A percentile compares a stretch with the other conserved stretches of the same genome.
phyloP scores from a whole-genome alignment of 306 rosid genomes.

The Cucurbita pepo region DNA sequence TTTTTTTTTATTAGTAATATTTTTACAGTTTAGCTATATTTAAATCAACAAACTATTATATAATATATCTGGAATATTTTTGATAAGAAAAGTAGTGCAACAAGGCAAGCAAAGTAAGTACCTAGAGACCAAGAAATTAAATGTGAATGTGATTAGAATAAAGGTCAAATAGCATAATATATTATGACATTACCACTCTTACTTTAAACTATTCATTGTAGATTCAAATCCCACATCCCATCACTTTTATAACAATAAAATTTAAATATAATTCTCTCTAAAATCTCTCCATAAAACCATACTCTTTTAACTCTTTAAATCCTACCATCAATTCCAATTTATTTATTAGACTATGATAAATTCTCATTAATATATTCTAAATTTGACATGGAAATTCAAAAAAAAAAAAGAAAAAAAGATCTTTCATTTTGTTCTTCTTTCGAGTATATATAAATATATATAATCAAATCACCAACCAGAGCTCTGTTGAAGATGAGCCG shows the following conservation, averaged over 20 bases:
- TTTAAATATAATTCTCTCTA: background rate
- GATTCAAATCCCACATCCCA: background rate
- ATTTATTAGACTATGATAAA: background rate
- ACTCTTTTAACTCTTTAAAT: background rate
- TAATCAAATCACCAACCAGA: conserved; percentile 32
- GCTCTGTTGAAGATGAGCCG: conserved; percentile 36
- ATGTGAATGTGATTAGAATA: background rate
- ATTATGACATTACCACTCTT: background rate
- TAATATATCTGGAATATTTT: too few relatives aligned
- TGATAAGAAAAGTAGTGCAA: background rate
- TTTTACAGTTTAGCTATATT: too few relatives aligned
- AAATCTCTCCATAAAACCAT: background rate
- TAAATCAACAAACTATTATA: too few relatives aligned
- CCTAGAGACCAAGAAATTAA: background rate
- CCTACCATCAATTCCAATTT: background rate
- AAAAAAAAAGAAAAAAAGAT: too few relatives aligned
- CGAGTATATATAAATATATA: background rate
- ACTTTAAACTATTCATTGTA: background rate
- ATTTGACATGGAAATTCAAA: background rate
- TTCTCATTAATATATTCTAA: too few relatives aligned
- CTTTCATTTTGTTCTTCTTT: too few relatives aligned
- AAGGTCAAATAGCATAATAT: background rate
- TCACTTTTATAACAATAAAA: background rate
- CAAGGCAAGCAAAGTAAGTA: background rate
- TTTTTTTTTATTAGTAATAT: too few relatives aligned